A percentile compares a stretch with the other conserved stretches of the same genome.
Conservation (phyloP, 148 eudicot genomes). For the Fagopyrum esculentum region DNA sequence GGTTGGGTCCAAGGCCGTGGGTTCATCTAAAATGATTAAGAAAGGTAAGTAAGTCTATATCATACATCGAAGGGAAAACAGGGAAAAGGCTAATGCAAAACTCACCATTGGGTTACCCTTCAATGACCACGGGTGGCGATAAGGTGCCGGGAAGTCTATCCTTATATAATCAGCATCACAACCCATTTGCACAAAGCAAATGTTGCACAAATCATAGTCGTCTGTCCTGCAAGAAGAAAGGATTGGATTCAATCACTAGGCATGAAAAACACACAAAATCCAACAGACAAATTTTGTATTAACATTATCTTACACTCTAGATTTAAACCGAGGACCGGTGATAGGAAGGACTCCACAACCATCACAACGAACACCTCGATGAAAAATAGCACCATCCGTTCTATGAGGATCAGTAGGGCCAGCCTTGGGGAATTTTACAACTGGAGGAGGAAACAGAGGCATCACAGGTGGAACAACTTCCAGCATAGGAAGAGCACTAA, state of each 20-base stretch:
- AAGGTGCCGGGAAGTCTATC: constrained; percentile 45
- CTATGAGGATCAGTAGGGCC: constrained; percentile 17
- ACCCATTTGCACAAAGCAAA: constrained; percentile 56
- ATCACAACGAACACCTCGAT: constrained; percentile 84
- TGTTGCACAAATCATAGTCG: constrained; percentile 66
- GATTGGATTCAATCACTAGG: constrained; percentile 7
- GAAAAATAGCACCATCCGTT: constrained; percentile 34
- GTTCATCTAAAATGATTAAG: constrained; percentile 15
- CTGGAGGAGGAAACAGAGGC: background rate
- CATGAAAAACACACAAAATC: background rate
- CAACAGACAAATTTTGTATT: background rate
- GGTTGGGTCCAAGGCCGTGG: background rate
- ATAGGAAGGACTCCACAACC: constrained; percentile 79
- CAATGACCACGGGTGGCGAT: constrained; percentile 16
- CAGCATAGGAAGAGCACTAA: constrained; percentile 23
- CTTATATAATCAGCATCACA: constrained; percentile 49
- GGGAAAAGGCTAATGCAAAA: constrained; percentile 6
- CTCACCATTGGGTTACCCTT: constrained; percentile 30
- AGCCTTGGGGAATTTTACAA: background rate
- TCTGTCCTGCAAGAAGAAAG: constrained; percentile 40
- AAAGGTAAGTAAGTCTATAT: constrained; percentile 1
- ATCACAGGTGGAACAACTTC: background rate
- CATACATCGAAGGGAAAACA: background rate
- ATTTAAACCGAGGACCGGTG: constrained; percentile 81
- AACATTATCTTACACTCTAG: constrained; percentile 58